phyloP scores from a whole-genome alignment of 768 basidiomycete genomes.

The Cytidiella melzeri region DNA sequence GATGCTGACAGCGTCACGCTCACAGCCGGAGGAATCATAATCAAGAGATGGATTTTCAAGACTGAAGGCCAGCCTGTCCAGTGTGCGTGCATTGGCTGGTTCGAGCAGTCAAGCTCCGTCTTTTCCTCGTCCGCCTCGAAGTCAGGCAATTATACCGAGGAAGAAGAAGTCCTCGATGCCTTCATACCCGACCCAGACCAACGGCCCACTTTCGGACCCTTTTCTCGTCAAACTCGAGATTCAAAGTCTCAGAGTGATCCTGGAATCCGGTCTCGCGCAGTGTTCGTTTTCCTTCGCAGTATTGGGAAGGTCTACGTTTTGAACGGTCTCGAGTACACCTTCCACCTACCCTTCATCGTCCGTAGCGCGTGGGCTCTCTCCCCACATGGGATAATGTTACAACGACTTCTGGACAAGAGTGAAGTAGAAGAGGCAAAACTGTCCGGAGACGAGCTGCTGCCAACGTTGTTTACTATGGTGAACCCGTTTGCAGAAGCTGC shows the following conservation, averaged over 20 bases:
- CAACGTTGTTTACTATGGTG: constrained; percentile 75
- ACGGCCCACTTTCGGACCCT: constrained; percentile 36
- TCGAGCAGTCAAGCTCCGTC: constrained; percentile 47
- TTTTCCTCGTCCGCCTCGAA: constrained; percentile 19
- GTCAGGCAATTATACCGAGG: constrained; percentile 24
- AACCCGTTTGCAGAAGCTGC: constrained; percentile 72
- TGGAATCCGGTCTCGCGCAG: constrained; percentile 44
- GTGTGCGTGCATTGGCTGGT: constrained; percentile 71
- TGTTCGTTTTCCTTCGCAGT: constrained; percentile 75
- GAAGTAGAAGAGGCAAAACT: constrained; percentile 62
- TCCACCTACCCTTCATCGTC: constrained; percentile 77
- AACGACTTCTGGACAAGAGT: constrained; percentile 59
- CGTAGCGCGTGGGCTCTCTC: constrained; percentile 71
- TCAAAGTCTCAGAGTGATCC: constrained; percentile 33
- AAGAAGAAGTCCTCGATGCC: constrained; percentile 21
- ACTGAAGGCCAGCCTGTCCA: constrained; percentile 69
- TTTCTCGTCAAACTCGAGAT: constrained; percentile 24
- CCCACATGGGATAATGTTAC: constrained; percentile 77
- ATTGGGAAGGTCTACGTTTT: constrained; percentile 65
- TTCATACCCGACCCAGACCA: constrained; percentile 22
- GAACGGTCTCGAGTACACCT: constrained; percentile 70
- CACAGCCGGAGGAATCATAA: constrained; percentile 60
- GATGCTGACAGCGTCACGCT: constrained; percentile 56
- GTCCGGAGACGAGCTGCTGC: constrained; percentile 65
- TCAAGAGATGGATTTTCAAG: constrained; percentile 70